These are phyloP conservation scores for Aspergillus spinulosporus DNA, from an alignment of 2,329 filamentous ascomycete genomes.

Conservation along the genomic window DNA sequence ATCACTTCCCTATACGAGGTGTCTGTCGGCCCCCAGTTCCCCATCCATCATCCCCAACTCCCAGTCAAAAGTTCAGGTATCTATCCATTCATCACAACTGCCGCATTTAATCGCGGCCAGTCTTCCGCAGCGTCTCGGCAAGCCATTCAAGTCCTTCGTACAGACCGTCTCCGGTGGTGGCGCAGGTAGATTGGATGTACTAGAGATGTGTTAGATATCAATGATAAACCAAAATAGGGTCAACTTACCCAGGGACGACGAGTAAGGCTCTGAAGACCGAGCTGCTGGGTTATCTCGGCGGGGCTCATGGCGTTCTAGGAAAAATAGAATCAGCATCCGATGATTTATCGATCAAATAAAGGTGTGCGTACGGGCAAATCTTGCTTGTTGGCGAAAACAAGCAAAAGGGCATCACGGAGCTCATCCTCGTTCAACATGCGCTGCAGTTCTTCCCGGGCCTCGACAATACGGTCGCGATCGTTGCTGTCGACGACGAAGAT, in stretches of 20 bases:
- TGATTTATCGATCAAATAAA: not conserved
- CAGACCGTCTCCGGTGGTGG: slow-evolving; percentile 97
- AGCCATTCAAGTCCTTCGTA: slow-evolving; percentile 98
- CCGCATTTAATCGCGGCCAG: slow-evolving; percentile 49
- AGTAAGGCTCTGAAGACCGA: slow-evolving; percentile 97
- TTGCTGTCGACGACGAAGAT: slow-evolving; percentile 99
- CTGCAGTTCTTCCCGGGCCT: slow-evolving; percentile 94
- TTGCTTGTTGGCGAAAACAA: slow-evolving; percentile 99
- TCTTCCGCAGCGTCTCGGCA: slow-evolving; percentile 77
- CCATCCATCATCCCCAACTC: slow-evolving; percentile 40
- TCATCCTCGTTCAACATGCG: slow-evolving; percentile 99
- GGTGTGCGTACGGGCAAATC: slow-evolving; percentile 80
- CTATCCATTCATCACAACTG: slow-evolving; percentile 35
- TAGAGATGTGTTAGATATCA: slow-evolving; percentile 35
- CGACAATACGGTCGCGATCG: slow-evolving; percentile 95
- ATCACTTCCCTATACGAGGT: slow-evolving; percentile 33
- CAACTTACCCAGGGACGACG: slow-evolving; percentile 89
- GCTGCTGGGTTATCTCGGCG: slow-evolving; percentile 99
- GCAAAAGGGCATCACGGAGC: slow-evolving; percentile 91
- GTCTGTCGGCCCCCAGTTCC: slow-evolving; percentile 35
- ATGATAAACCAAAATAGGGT: not conserved
- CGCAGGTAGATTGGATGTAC: slow-evolving; percentile 99
- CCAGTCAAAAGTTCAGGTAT: slow-evolving; percentile 39
- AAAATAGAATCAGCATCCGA: slow-evolving; percentile 31
- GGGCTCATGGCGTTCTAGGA: slow-evolving; percentile 97